phyloP scores from a whole-genome alignment of 208 protist genomes.

The Strigomonas culicis region DNA sequence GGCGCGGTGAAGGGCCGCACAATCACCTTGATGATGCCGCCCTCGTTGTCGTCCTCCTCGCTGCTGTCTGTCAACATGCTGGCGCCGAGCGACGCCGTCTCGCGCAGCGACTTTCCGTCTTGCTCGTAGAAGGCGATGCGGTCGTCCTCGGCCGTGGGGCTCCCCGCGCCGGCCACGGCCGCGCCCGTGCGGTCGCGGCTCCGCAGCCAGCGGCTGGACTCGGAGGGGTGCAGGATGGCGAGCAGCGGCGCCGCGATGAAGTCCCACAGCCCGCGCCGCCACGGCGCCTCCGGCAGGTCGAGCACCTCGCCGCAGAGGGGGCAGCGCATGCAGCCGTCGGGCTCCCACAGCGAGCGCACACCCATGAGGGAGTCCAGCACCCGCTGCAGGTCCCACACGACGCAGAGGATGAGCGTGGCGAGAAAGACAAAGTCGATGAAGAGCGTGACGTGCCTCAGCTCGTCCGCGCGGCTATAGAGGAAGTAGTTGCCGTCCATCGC shows the following conservation, averaged over 20 bases:
- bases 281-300: slow-evolving; percentile 9
- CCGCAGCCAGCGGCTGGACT: neutral
- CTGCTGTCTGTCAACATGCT: slow-evolving; percentile 16
- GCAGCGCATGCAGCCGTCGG: slow-evolving; percentile 48
- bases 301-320: slow-evolving; percentile 55
- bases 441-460: slow-evolving; percentile 20
- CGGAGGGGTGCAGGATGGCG: neutral
- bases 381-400: slow-evolving; percentile 29
- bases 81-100: slow-evolving; percentile 1
- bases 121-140: slow-evolving; percentile 22
- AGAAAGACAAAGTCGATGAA: slow-evolving; percentile 14
- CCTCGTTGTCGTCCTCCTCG: slow-evolving; percentile 26
- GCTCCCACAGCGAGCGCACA: slow-evolving; percentile 44
- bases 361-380: slow-evolving; percentile 41
- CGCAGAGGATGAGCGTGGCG: slow-evolving; percentile 16
- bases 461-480: slow-evolving; percentile 26
- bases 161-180: slow-evolving; percentile 12
- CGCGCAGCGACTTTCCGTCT: slow-evolving; percentile 8
- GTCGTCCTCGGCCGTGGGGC: neutral
- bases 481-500: slow-evolving; percentile 22
- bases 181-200: neutral
- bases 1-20: neutral
- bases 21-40: slow-evolving; percentile 27
- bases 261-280: slow-evolving; percentile 6
- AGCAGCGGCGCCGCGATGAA: slow-evolving; percentile 2